Base-by-base conservation (phyloP, 2,329 filamentous ascomycete species). In the Pseudogymnoascus destructans region DNA sequence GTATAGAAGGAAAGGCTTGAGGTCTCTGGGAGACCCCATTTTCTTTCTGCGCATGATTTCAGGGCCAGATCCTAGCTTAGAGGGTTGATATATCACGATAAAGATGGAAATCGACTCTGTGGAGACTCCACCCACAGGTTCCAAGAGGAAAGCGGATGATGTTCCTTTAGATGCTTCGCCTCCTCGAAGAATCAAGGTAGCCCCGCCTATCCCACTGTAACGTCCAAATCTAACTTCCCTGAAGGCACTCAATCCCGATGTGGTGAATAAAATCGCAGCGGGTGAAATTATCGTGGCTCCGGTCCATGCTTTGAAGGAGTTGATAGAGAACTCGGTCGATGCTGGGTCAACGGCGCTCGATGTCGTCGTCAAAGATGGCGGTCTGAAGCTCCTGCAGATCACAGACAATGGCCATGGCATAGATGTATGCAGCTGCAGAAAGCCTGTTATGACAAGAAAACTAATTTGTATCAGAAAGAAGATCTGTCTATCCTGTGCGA, bases 271-370 rank as follows among this genome's bases (percentile, higher is more conserved):
- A 71, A 98, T 98, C 64, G 93, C 93, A 0, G 93, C 93, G 0
- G 93, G 93, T 17, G 93, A 98, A 71, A 98, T 98, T 66, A 98
- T 98, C 61, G 90, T 98, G 55, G 92, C 93, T 1, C 95, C 93
- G 0, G 90, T 96, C 25, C 89, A 98, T 71, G 93, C 95, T 2
- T 73, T 98, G 59, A 98, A 98, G 72, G 93, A 98, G 70, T 76
- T 98, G 55, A 90, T 98, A 10, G 93, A 98, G 70, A 98, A 98
- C 66, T 86, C 93, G 3, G 90, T 98, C 13, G 95, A 98, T 73
- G 93, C 95, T n/a, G 92, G 93, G 4, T 88, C 93, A 2, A 97
- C 93, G 0, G 83, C 86, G 1, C 75, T 98, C 49, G 93, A 98
- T 68, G 85, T 98, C 15, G 70, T 96, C 3, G 87, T 95, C 66